Conservation (phyloP, 768 basidiomycete species). For the Suillus alpinus region DNA sequence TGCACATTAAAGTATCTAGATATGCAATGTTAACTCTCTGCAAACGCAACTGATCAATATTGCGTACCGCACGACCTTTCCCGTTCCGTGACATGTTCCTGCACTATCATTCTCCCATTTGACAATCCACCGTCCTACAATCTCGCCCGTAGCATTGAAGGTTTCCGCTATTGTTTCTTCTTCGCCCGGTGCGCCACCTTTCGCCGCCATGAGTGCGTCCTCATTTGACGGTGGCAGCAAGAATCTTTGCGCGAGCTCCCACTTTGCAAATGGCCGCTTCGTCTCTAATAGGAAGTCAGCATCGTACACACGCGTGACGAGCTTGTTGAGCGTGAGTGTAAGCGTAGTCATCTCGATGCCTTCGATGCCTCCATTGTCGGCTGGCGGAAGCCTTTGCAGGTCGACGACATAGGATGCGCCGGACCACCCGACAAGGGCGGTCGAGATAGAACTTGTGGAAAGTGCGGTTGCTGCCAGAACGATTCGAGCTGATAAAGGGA, state of each 20-base stretch:
- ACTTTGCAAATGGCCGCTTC: constrained; percentile 70
- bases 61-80: constrained; percentile 63
- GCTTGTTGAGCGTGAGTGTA: constrained; percentile 55
- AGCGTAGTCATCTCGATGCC: constrained; percentile 70
- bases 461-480: constrained; percentile 70
- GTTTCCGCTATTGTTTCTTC: constrained; percentile 86
- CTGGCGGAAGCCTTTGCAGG: constrained; percentile 50
- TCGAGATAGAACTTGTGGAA: constrained; percentile 70
- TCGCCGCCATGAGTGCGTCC: constrained; percentile 29
- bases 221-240: constrained; percentile 38
- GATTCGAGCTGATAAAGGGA: constrained; percentile 66
- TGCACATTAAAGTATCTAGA: constrained; percentile 52
- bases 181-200: constrained; percentile 39
- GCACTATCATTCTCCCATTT: constrained; percentile 66
- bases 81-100: constrained; percentile 62
- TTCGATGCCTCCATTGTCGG: constrained; percentile 42
- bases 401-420: constrained; percentile 72
- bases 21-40: not conserved
- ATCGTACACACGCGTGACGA: constrained; percentile 73
- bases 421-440: constrained; percentile 67
- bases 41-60: not conserved
- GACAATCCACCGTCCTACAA: constrained; percentile 78
- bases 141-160: constrained; percentile 49
- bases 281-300: constrained; percentile 67
- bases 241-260: constrained; percentile 66